These are phyloP conservation scores for Craterostigma plantagineum DNA, from an alignment of 257 asterid species.

Conservation along the genomic window DNA sequence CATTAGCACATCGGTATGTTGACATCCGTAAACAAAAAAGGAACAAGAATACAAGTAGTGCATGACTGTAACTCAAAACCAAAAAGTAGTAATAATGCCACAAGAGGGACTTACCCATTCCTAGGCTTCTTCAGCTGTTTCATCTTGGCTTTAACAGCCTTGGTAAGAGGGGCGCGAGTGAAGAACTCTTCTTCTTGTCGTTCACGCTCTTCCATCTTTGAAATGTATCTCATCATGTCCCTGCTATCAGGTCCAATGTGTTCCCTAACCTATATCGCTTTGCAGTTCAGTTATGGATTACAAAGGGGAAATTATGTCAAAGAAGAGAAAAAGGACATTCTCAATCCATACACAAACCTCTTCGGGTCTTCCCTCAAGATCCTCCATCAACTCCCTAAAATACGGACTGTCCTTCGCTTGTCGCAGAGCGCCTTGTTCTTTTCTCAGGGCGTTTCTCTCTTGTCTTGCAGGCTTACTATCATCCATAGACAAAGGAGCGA, in stretches of 20 bases:
- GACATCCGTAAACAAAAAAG: neutral
- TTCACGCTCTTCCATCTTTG: conserved; percentile 57
- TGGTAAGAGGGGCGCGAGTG: conserved; percentile 67
- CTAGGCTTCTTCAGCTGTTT: conserved; percentile 56
- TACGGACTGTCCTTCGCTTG: conserved; percentile 34
- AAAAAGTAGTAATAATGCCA: neutral
- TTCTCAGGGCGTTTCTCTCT: conserved; percentile 58
- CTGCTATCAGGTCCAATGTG: conserved; percentile 43
- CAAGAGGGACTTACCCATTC: conserved; percentile 36
- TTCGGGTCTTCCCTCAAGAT: conserved; percentile 72
- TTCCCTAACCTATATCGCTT: conserved; percentile 49
- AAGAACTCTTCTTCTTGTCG: conserved; percentile 64
- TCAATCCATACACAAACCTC: conserved; percentile 28
- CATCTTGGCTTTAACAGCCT: conserved; percentile 48
- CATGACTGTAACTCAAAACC: no score
- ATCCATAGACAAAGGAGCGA: conserved; percentile 54
- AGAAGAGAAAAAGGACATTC: conserved; percentile 2
- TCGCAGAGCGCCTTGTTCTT: conserved; percentile 29
- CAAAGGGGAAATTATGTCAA: conserved; percentile 5
- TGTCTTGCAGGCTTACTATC: conserved; percentile 43
- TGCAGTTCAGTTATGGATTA: conserved; percentile 8
- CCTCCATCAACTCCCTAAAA: conserved; percentile 47
- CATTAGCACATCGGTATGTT: no score
- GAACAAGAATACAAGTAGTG: neutral
- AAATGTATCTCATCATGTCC: conserved; percentile 33